A percentile compares a stretch with the other conserved stretches of the same genome.
Evolutionary conservation across 768 basidiomycete species (phyloP).

Genomic region (Phaffia australis): DNA sequence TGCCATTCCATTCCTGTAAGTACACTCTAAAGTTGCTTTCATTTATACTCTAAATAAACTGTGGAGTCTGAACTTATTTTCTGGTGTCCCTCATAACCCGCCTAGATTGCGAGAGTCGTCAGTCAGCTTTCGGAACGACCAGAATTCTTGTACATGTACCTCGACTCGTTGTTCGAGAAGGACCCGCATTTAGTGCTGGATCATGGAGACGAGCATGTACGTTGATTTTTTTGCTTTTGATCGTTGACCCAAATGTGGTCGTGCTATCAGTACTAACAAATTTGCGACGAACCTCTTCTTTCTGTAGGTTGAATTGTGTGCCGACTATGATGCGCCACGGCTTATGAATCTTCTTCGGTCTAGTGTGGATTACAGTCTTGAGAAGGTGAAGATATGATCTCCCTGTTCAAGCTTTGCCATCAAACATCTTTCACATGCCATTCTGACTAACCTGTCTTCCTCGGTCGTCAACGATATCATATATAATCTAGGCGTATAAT

Average conservation of each 20-base stretch:
- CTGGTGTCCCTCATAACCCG: too few species aligned
- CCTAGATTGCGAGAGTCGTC: constrained; percentile 73
- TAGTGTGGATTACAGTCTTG: constrained; percentile 82
- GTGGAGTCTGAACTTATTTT: neutral
- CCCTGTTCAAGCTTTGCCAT: too few species aligned
- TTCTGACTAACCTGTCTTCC: neutral
- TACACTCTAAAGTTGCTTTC: constrained; percentile 20
- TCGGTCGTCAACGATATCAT: constrained; percentile 4
- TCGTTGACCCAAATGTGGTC: neutral
- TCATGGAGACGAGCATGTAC: constrained; percentile 77
- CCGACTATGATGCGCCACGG: constrained; percentile 65
- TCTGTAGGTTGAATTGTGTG: constrained; percentile 73
- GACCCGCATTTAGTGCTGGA: constrained; percentile 68
- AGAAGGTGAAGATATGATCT: constrained; percentile 46
- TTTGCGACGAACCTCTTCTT: neutral
- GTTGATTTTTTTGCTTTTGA: constrained; percentile 20
- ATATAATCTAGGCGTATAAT: constrained; percentile 56
- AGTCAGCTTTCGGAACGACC: constrained; percentile 66
- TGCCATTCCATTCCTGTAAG: constrained; percentile 89
- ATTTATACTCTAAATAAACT: neutral
- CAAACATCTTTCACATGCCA: too few species aligned
- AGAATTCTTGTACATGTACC: constrained; percentile 79
- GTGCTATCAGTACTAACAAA: neutral
- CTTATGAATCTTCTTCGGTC: constrained; percentile 85
- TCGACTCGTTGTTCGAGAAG: constrained; percentile 77